Conservation (phyloP, 352 stramenopile species). For the Globisporangium irregulare region DNA sequence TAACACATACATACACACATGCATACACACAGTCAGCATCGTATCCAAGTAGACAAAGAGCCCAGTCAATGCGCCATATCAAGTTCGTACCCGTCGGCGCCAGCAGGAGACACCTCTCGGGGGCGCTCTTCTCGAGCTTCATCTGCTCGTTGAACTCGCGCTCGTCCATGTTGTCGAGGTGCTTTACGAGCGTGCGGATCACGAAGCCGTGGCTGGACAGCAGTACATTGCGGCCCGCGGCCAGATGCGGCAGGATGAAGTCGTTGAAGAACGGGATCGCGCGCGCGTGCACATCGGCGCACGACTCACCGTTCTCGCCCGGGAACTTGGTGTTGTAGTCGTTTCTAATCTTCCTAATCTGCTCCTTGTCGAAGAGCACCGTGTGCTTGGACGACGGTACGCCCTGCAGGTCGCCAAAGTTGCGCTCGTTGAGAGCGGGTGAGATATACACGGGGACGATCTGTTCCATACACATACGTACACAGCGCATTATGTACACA, state of each 20-base stretch:
- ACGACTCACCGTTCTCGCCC: conserved; percentile 76
- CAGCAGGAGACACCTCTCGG: conserved; percentile 68
- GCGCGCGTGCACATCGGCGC: conserved; percentile 74
- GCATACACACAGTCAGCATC: background rate
- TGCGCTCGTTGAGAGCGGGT: conserved; percentile 74
- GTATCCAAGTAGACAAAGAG: background rate
- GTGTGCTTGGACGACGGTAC: conserved; percentile 76
- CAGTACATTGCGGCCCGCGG: conserved; percentile 69
- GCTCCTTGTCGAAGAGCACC: conserved; percentile 66
- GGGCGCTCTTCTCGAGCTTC: conserved; percentile 78
- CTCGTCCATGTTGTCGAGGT: conserved; percentile 77
- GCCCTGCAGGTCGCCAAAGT: conserved; percentile 80
- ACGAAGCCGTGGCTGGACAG: conserved; percentile 83
- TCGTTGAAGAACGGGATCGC: conserved; percentile 76
- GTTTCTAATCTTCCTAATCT: conserved; percentile 77
- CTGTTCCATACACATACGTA: conserved; percentile 24
- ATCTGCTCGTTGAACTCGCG: conserved; percentile 78
- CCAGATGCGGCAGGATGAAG: conserved; percentile 74
- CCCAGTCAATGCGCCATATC: background rate
- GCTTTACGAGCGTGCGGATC: conserved; percentile 83
- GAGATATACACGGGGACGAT: conserved; percentile 81
- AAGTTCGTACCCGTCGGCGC: conserved; percentile 58
- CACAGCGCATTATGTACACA: background rate
- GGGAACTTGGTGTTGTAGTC: conserved; percentile 81
- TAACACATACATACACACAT: background rate